Evolutionary conservation across 2,329 filamentous ascomycete genomes (phyloP).

Genomic region (Diaporthe citri): DNA sequence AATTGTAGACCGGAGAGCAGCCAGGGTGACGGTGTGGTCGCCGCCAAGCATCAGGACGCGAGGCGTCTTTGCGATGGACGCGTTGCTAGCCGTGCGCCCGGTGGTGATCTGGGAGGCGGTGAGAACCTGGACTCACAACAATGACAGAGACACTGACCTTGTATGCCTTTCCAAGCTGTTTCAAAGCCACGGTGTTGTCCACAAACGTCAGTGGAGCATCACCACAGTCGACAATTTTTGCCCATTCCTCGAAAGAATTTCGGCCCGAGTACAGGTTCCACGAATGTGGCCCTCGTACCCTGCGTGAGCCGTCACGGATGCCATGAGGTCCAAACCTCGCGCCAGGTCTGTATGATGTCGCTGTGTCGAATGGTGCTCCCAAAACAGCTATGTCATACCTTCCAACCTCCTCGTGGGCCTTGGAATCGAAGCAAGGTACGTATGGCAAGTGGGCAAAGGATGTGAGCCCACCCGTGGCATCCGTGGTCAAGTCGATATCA

Average conservation of each 20-base stretch:
- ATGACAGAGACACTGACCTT: constrained; percentile 50
- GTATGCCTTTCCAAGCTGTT: constrained; percentile 79
- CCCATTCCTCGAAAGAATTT: constrained; percentile 41
- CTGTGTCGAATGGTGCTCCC: constrained; percentile 61
- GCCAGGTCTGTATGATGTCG: constrained; percentile 49
- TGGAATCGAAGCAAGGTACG: constrained; percentile 24
- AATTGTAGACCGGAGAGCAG: constrained; percentile 72
- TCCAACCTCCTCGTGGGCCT: constrained; percentile 21
- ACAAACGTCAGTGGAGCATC: constrained; percentile 83
- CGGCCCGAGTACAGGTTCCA: constrained; percentile 33
- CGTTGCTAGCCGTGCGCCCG: constrained; percentile 54
- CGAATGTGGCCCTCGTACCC: constrained; percentile 42
- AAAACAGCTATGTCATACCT: constrained; percentile 51
- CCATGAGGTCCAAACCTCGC: constrained; percentile 52
- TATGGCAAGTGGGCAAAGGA: constrained; percentile 36
- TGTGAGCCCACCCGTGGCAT: constrained; percentile 25
- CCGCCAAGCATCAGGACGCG: constrained; percentile 74
- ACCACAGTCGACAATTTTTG: constrained; percentile 78
- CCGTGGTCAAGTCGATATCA: constrained; percentile 34
- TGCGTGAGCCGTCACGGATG: constrained; percentile 49
- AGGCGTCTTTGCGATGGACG: constrained; percentile 55
- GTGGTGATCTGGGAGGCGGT: constrained; percentile 38
- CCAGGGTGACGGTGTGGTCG: constrained; percentile 73
- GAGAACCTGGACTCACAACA: neutral
- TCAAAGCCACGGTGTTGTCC: constrained; percentile 80